Evolutionary conservation across 2,329 filamentous ascomycete species (phyloP).

Genomic region (Pestalotiopsis fici): DNA sequence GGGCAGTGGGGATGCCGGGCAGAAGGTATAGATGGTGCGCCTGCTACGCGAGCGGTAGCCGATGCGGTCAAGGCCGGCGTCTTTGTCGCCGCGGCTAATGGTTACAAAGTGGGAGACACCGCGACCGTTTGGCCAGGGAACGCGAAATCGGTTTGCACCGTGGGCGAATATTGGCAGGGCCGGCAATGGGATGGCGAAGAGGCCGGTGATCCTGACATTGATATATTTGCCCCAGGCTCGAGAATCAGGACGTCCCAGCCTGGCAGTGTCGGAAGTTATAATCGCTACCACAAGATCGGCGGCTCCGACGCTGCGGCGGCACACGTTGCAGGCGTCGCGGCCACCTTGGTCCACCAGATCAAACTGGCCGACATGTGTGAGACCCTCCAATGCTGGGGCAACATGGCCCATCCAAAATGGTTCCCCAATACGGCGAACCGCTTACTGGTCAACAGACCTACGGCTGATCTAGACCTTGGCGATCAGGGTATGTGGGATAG

Average conservation of each 20-base stretch:
- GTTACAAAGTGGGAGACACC: conserved; percentile 21
- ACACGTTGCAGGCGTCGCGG: conserved; percentile 10
- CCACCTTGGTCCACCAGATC: not conserved
- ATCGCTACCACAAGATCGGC: not conserved
- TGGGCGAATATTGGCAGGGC: too few relatives aligned
- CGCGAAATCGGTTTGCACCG: conserved; percentile 17
- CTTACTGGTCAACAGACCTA: not conserved
- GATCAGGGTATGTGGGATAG: too few relatives aligned
- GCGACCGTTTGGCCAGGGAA: conserved; percentile 16
- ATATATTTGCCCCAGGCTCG: conserved; percentile 19
- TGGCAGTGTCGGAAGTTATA: not conserved
- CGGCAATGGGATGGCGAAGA: not conserved
- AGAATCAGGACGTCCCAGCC: not conserved
- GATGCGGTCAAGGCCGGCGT: conserved; percentile 15
- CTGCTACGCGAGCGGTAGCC: conserved; percentile 17
- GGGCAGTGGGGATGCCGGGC: conserved; percentile 29
- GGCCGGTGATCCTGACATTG: conserved; percentile 13
- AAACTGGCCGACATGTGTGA: not conserved
- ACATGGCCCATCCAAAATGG: not conserved
- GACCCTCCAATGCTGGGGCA: not conserved
- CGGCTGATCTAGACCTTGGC: not conserved
- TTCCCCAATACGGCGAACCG: not conserved
- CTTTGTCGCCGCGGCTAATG: conserved; percentile 19
- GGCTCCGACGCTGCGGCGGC: conserved; percentile 5
- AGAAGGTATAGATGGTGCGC: not conserved